A percentile compares a stretch with the other conserved stretches of the same genome.
These are phyloP conservation scores for Staphylotrichum tortipilum DNA, from an alignment of 495 filamentous ascomycete genomes.

Conservation along the genomic window DNA sequence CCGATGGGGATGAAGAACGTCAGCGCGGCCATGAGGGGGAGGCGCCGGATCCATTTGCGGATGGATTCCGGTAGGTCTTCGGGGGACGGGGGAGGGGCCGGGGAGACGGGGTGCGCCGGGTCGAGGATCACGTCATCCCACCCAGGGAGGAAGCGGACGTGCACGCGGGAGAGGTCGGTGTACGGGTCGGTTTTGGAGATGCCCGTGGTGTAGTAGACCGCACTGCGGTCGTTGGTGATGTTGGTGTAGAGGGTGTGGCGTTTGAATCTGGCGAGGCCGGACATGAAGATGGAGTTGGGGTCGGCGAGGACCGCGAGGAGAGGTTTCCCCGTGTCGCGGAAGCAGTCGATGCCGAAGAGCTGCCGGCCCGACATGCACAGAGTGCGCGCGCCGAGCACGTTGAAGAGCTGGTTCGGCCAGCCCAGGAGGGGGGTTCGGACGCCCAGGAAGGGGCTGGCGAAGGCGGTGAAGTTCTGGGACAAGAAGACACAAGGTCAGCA, in stretches of 20 bases:
- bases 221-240: slow-evolving; percentile 71
- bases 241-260: slow-evolving; percentile 73
- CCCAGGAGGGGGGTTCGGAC: slow-evolving; percentile 68
- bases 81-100: slow-evolving; percentile 24
- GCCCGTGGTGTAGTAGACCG: slow-evolving; percentile 70
- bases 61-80: slow-evolving; percentile 22
- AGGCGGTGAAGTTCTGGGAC: slow-evolving; percentile 77
- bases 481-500: too few species aligned
- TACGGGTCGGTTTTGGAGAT: slow-evolving; percentile 72
- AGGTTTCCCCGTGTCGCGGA: slow-evolving; percentile 70
- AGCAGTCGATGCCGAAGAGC: slow-evolving; percentile 78
- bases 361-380: slow-evolving; percentile 77
- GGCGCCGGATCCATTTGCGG: slow-evolving; percentile 24
- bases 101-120: slow-evolving; percentile 51
- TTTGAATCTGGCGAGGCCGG: slow-evolving; percentile 64
- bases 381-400: slow-evolving; percentile 66
- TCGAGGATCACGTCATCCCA: slow-evolving; percentile 75
- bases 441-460: slow-evolving; percentile 84
- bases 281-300: slow-evolving; percentile 75
- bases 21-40: slow-evolving; percentile 56
- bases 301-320: slow-evolving; percentile 77
- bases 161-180: slow-evolving; percentile 51
- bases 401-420: slow-evolving; percentile 60
- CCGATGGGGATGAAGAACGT: slow-evolving; percentile 60
- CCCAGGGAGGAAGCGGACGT: slow-evolving; percentile 61